Base-by-base conservation (phyloP, 108 stramenopile genomes). In the Pseudonitzschia delicatissima region DNA sequence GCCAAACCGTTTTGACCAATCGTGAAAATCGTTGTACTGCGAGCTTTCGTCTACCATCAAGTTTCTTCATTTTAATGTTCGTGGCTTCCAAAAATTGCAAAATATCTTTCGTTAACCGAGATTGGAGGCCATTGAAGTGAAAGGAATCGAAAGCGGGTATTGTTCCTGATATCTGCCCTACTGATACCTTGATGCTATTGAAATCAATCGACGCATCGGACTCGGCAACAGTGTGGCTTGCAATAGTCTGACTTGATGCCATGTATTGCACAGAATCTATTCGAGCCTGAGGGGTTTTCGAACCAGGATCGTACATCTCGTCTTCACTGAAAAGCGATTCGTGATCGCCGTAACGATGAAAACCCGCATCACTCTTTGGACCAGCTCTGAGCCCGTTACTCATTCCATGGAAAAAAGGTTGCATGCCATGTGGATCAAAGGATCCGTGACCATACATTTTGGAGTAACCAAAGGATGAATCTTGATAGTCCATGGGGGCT, bases 341-440 rank as follows among this genome's bases (percentile, higher is more conserved):
- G 32, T 90, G 81, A 35, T 83, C 66, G 12, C 82, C 88, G 32
- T 57, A 82, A 25, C 86, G 66, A 58, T 84, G 86, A 55, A 83
- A 64, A 13, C 91, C 91, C 29, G 88, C 85, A 74, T 92, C 91
- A 78, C 91, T 92, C 91, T 88, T 90, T 15, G 91, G 82, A 35
- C 80, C 85, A 48, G 76, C 65, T 4, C 78, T 64, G 35, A 61
- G 65, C 27, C 77, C 51, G 36, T 72, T 55, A 17, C 74, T 80
- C 42, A 53, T 67, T 7, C 63, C 62, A 60, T 80, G 72, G 36
- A 71, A 78, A 59, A 65, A 81, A 37, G 82, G 67, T 3, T 77
- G 70, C 48, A 77, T 79, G 25, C 67, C 40, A 66, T 82, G 47
- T 4, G 77, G 75, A 50, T 77, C 77, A 57, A 79, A 74, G 17